A percentile compares a stretch with the other conserved stretches of the same genome.
phyloP scores from a whole-genome alignment of 768 basidiomycete species.

The Tylopilus sp. region DNA sequence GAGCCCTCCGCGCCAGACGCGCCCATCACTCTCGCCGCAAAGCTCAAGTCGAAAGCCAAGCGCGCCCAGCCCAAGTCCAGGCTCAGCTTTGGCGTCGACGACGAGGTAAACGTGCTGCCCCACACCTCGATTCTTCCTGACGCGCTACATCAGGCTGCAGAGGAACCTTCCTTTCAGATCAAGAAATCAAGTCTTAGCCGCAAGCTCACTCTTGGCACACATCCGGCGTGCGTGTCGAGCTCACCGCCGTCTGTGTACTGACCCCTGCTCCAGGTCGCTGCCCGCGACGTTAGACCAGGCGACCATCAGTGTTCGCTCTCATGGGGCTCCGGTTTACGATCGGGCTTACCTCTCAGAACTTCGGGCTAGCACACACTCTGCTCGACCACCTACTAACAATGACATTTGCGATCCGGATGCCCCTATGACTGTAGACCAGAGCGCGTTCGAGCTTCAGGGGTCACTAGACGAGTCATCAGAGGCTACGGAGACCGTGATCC shows the following conservation, averaged over 20 bases:
- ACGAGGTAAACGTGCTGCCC: slow-evolving; percentile 48
- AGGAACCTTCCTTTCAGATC: slow-evolving; percentile 67
- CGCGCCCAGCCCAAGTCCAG: slow-evolving; percentile 62
- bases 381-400: slow-evolving; percentile 42
- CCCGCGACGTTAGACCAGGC: slow-evolving; percentile 54
- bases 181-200: slow-evolving; percentile 78
- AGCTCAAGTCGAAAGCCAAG: slow-evolving; percentile 69
- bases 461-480: slow-evolving; percentile 34
- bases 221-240: slow-evolving; percentile 42
- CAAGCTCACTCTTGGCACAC: slow-evolving; percentile 56
- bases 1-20: slow-evolving; percentile 32
- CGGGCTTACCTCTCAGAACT: slow-evolving; percentile 71
- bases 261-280: slow-evolving; percentile 31
- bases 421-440: slow-evolving; percentile 42
- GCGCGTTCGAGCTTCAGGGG: slow-evolving; percentile 32
- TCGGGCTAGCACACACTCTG: slow-evolving; percentile 69
- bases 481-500: slow-evolving; percentile 49
- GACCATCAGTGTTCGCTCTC: slow-evolving; percentile 42
- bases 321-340: slow-evolving; percentile 63
- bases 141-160: slow-evolving; percentile 47
- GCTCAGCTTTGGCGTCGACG: slow-evolving; percentile 74
- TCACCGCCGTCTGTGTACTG: neutral
- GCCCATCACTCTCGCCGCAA: slow-evolving; percentile 58
- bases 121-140: slow-evolving; percentile 6
- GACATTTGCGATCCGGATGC: slow-evolving; percentile 49